Evolutionary conservation across 1,284 basidiomycete species (phyloP).

Genomic region (Pterula multifida): DNA sequence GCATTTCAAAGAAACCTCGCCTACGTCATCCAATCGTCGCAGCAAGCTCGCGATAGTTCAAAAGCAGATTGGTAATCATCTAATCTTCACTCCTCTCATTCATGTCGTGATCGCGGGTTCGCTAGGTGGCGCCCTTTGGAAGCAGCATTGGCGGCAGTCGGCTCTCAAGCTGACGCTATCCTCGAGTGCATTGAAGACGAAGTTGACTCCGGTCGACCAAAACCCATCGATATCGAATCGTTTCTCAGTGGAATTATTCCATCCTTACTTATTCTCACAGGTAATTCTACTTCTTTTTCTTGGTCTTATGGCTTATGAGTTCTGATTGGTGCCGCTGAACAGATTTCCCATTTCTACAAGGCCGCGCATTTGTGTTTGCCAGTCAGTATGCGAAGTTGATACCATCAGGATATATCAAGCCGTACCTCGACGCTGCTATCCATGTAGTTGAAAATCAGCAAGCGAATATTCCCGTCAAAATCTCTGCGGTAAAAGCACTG

Average conservation of each 20-base stretch:
- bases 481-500: constrained; percentile 87
- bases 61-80: constrained; percentile 40
- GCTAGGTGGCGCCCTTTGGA: constrained; percentile 84
- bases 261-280: constrained; percentile 53
- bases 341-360: constrained; percentile 88
- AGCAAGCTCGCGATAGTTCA: constrained; percentile 39
- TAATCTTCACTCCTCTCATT: not conserved
- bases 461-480: constrained; percentile 76
- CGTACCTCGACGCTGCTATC: constrained; percentile 82
- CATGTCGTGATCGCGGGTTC: not conserved
- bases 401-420: constrained; percentile 57
- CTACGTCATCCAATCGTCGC: constrained; percentile 40
- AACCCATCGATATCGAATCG: constrained; percentile 66
- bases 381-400: constrained; percentile 78
- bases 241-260: constrained; percentile 76
- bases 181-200: constrained; percentile 71
- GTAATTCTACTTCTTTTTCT: constrained; percentile 23
- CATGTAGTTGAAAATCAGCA: constrained; percentile 68
- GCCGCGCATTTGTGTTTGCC: constrained; percentile 89
- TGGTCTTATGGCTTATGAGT: constrained; percentile 2
- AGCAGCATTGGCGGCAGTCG: constrained; percentile 74
- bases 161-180: constrained; percentile 71
- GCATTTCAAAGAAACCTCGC: constrained; percentile 52
- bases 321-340: constrained; percentile 3
- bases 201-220: constrained; percentile 42